These are phyloP conservation scores for Clitopilus hobsonii DNA, from an alignment of 768 basidiomycete genomes.

Conservation along the genomic window DNA sequence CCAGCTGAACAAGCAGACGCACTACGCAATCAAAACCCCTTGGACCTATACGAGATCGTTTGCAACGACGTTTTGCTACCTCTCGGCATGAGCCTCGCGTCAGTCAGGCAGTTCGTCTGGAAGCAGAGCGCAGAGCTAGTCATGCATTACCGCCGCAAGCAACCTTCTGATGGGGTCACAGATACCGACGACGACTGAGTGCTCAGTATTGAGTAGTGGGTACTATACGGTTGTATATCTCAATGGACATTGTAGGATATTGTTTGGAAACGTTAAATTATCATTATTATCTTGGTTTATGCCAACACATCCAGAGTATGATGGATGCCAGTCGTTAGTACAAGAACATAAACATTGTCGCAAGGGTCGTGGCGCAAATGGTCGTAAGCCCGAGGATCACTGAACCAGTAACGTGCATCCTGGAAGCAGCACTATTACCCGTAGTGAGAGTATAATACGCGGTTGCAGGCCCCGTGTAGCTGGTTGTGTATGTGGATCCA, in stretches of 20 bases:
- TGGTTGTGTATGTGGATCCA: background rate
- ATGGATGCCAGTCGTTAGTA: background rate
- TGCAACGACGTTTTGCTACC: constrained; percentile 85
- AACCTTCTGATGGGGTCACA: background rate
- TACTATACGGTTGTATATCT: no score
- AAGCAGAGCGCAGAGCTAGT: constrained; percentile 66
- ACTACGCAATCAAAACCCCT: constrained; percentile 16
- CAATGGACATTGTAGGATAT: no score
- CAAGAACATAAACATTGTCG: background rate
- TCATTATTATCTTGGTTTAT: background rate
- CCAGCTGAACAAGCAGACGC: background rate
- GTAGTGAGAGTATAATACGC: background rate
- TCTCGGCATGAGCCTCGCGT: constrained; percentile 84
- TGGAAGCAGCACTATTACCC: background rate
- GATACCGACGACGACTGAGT: background rate
- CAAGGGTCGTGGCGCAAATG: background rate
- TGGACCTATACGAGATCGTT: constrained; percentile 80
- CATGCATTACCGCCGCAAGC: constrained; percentile 70
- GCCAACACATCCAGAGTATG: background rate
- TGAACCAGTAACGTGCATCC: background rate
- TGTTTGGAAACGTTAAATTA: background rate
- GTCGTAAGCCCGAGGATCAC: background rate
- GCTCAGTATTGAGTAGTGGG: background rate
- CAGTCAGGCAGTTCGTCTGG: constrained; percentile 89
- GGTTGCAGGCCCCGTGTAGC: background rate